These are phyloP conservation scores for Sphaerulina populicola DNA, from an alignment of 2,329 filamentous ascomycete genomes.

Conservation along the genomic window DNA sequence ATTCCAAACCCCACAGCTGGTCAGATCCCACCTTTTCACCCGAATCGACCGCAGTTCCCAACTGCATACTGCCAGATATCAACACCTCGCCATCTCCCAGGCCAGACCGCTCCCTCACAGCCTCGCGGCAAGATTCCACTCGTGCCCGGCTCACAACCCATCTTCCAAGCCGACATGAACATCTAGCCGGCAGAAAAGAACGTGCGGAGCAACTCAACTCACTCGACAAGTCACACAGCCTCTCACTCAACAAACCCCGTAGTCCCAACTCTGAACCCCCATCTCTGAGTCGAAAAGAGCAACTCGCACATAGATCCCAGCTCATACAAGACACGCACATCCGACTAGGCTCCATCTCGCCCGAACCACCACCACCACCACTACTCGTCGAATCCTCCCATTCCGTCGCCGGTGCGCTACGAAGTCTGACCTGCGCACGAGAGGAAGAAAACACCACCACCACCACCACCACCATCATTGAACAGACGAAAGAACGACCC, in stretches of 20 bases:
- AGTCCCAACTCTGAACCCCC: constrained; percentile 7
- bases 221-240: not conserved
- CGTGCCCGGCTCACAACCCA: constrained; percentile 1
- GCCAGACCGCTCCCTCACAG: not conserved
- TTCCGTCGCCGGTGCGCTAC: not conserved
- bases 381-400: not conserved
- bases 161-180: constrained; percentile 1
- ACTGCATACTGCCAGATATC: constrained; percentile 3
- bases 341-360: constrained; percentile 4
- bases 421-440: not conserved
- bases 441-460: no score
- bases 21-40: not conserved
- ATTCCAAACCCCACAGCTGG: not conserved
- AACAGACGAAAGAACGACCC: constrained; percentile 1
- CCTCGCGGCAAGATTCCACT: not conserved
- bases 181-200: not conserved
- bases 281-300: constrained; percentile 9
- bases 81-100: not conserved
- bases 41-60: not conserved
- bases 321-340: constrained; percentile 9
- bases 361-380: not conserved
- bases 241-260: not conserved
- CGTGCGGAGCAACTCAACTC: not conserved
- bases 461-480: no score
- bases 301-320: constrained; percentile 9